These are phyloP conservation scores for Puccinia hordei DNA, from an alignment of 1,284 basidiomycete species.

Conservation along the genomic window DNA sequence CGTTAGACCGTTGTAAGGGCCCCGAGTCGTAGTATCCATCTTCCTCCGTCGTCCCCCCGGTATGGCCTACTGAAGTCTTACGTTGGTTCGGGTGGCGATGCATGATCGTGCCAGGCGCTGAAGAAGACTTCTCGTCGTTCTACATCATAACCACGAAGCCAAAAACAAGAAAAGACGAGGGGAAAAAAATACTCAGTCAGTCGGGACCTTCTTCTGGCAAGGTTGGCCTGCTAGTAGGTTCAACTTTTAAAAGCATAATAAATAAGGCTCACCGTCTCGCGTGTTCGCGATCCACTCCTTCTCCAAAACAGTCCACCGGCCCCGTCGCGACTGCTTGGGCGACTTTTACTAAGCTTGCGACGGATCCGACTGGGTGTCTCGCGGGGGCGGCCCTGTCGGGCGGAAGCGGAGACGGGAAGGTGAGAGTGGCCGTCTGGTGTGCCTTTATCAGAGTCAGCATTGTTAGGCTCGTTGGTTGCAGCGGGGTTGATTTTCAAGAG, in stretches of 20 bases:
- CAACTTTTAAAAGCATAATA: too few species aligned
- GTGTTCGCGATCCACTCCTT: conserved; percentile 38
- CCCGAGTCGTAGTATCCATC: conserved; percentile 47
- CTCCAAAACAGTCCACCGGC: conserved; percentile 33
- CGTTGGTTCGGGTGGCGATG: conserved; percentile 4
- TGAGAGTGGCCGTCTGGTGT: background rate
- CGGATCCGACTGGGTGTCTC: background rate
- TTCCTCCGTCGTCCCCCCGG: background rate
- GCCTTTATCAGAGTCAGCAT: conserved; percentile 5
- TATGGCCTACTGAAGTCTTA: background rate
- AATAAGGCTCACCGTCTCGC: conserved; percentile 1
- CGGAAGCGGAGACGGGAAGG: background rate
- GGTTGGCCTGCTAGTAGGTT: background rate
- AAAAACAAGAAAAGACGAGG: too few species aligned
- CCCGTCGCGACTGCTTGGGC: conserved; percentile 13
- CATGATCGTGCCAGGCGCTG: background rate
- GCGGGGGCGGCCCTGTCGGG: conserved; percentile 7
- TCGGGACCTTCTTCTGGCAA: background rate
- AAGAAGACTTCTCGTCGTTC: conserved; percentile 7
- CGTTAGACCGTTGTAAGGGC: conserved; percentile 17
- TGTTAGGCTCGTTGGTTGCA: background rate
- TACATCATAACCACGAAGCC: background rate
- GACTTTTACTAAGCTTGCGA: conserved; percentile 35
- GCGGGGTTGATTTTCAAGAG: conserved; percentile 26
- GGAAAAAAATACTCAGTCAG: background rate